Evolutionary conservation across 2,329 filamentous ascomycete species (phyloP).

Genomic region (Aspergillus novoparasiticus): DNA sequence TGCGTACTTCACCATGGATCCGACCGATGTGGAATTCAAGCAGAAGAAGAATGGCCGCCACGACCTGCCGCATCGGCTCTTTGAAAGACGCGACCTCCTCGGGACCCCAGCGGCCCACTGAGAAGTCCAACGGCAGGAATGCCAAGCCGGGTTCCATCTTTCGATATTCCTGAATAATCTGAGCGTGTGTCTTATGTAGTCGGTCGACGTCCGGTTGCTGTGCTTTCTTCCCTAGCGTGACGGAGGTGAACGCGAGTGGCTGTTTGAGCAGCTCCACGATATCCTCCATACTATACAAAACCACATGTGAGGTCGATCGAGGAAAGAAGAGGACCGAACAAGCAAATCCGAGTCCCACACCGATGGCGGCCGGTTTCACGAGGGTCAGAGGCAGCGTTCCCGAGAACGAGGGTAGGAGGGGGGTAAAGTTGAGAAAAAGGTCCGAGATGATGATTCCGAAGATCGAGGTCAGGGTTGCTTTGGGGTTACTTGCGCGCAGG

Average conservation of each 20-base stretch:
- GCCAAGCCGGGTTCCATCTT: slow-evolving; percentile 42
- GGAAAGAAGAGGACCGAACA: slow-evolving; percentile 54
- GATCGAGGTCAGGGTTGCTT: slow-evolving; percentile 48
- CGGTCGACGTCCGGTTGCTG: slow-evolving; percentile 22
- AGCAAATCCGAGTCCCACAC: slow-evolving; percentile 48
- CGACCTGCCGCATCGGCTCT: slow-evolving; percentile 38
- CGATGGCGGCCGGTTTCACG: slow-evolving; percentile 51
- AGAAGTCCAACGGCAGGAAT: slow-evolving; percentile 53
- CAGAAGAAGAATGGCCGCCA: slow-evolving; percentile 39
- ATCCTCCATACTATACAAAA: slow-evolving; percentile 38
- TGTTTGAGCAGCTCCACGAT: slow-evolving; percentile 31
- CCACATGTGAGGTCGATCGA: slow-evolving; percentile 51
- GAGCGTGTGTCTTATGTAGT: slow-evolving; percentile 34
- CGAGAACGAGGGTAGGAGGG: slow-evolving; percentile 45
- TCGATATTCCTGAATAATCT: slow-evolving; percentile 42
- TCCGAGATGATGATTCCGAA: slow-evolving; percentile 53
- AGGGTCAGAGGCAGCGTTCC: slow-evolving; percentile 43
- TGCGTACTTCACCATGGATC: slow-evolving; percentile 8
- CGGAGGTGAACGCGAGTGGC: slow-evolving; percentile 35
- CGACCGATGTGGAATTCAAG: slow-evolving; percentile 49
- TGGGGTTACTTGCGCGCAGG: slow-evolving; percentile 49
- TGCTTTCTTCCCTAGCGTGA: slow-evolving; percentile 18
- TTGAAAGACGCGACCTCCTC: slow-evolving; percentile 46
- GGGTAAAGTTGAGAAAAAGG: slow-evolving; percentile 49
- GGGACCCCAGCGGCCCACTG: slow-evolving; percentile 49